These are phyloP conservation scores for Haberlea rhodopensis DNA, from an alignment of 257 asterid species.

Conservation along the genomic window DNA sequence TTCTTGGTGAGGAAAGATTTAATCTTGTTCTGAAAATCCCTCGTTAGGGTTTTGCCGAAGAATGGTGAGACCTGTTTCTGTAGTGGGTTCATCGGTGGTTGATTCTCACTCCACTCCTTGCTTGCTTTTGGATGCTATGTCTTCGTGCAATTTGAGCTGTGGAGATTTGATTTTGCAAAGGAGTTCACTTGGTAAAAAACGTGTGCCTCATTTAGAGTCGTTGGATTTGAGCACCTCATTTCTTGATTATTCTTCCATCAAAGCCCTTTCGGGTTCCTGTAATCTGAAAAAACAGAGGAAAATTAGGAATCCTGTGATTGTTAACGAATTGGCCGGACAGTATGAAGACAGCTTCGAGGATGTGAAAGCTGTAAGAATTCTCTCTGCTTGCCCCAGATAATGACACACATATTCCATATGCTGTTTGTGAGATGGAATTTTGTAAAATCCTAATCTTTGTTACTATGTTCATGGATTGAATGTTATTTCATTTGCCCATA, in stretches of 20 bases:
- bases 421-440: no score
- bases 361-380: constrained; percentile 48
- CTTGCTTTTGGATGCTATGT: constrained; percentile 48
- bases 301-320: constrained; percentile 37
- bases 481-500: background rate
- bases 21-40: background rate
- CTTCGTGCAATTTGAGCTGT: constrained; percentile 37
- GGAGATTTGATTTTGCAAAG: constrained; percentile 39
- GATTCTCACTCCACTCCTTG: constrained; percentile 48
- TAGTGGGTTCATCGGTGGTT: constrained; percentile 52
- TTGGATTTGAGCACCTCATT: constrained; percentile 57
- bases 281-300: constrained; percentile 39
- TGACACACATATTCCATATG: no score
- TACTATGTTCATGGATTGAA: background rate
- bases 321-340: constrained; percentile 50
- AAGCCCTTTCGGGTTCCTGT: constrained; percentile 34
- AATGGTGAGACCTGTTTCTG: constrained; percentile 58
- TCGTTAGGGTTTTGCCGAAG: background rate
- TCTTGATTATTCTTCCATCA: constrained; percentile 39
- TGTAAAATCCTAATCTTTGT: background rate
- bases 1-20: background rate
- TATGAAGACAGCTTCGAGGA: constrained; percentile 66
- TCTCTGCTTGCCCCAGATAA: background rate
- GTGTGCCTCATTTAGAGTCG: constrained; percentile 32
- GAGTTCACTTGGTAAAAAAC: constrained; percentile 36